These are phyloP conservation scores for Lachancea thermotolerans DNA, from an alignment of 805 yeast genomes.

Conservation along the genomic window DNA sequence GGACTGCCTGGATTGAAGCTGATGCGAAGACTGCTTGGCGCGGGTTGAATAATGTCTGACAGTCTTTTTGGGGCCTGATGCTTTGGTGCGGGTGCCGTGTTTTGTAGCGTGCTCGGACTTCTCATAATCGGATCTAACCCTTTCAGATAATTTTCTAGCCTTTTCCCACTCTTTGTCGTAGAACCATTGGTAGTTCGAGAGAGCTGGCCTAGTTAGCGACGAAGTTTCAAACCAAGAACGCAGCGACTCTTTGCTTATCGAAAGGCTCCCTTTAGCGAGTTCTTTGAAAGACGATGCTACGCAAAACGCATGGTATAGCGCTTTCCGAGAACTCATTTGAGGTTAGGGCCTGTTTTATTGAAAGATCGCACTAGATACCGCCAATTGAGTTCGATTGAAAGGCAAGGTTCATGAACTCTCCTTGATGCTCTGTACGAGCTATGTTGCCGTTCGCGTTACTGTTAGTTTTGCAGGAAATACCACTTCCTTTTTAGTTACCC, in stretches of 20 bases:
- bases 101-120: slow-evolving; percentile 4
- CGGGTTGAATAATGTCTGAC: slow-evolving; percentile 17
- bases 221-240: slow-evolving; percentile 24
- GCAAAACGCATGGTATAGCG: slow-evolving; percentile 22
- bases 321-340: slow-evolving; percentile 16
- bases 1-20: too few species aligned
- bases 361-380: not conserved
- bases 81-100: not conserved
- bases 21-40: not conserved
- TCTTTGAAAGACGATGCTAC: slow-evolving; percentile 16
- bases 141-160: slow-evolving; percentile 22
- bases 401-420: not conserved
- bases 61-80: slow-evolving; percentile 1
- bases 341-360: too few species aligned
- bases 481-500: not conserved
- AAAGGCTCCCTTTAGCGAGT: slow-evolving; percentile 18
- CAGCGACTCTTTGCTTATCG: slow-evolving; percentile 19
- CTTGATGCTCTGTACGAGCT: too few species aligned
- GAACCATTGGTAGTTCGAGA: slow-evolving; percentile 22
- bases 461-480: not conserved
- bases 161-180: slow-evolving; percentile 30
- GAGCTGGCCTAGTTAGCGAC: slow-evolving; percentile 20
- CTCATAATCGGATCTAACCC: not conserved
- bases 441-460: too few species aligned
- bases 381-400: not conserved